Conservation (phyloP, 768 basidiomycete genomes). For the Boletus reticuloceps region DNA sequence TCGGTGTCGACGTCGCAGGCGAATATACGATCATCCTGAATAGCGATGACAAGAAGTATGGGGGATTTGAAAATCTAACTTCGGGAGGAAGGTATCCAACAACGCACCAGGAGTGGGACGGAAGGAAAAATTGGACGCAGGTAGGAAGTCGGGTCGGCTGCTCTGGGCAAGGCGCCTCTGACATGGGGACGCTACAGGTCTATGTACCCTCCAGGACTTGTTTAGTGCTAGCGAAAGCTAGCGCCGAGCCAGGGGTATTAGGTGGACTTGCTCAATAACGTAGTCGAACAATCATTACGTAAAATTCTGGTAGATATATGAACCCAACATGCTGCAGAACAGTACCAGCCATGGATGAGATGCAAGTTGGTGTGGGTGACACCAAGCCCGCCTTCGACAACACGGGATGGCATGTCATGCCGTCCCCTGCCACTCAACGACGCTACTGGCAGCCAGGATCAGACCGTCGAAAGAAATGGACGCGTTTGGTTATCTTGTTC, state of each 20-base stretch:
- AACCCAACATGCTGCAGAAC: neutral
- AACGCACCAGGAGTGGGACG: slow-evolving; percentile 87
- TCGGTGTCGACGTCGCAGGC: slow-evolving; percentile 83
- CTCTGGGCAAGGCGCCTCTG: neutral
- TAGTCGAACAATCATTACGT: too few species aligned
- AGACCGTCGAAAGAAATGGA: slow-evolving; percentile 14
- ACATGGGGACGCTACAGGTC: slow-evolving; percentile 17
- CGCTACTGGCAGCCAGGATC: neutral
- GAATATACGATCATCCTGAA: slow-evolving; percentile 80
- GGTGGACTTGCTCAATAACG: too few species aligned
- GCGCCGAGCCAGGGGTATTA: too few species aligned
- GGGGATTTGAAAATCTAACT: slow-evolving; percentile 83
- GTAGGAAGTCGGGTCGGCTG: slow-evolving; percentile 38
- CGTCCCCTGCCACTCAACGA: slow-evolving; percentile 17
- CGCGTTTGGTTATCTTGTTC: slow-evolving; percentile 3
- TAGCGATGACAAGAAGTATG: slow-evolving; percentile 85
- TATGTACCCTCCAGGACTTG: slow-evolving; percentile 33
- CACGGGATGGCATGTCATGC: slow-evolving; percentile 6
- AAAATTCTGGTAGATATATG: too few species aligned
- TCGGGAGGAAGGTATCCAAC: slow-evolving; percentile 69
- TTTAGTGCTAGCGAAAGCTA: slow-evolving; percentile 26
- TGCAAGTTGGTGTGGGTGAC: neutral
- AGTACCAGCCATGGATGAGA: slow-evolving; percentile 19
- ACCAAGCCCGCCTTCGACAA: neutral
- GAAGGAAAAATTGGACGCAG: slow-evolving; percentile 87